Conservation (phyloP, 2,329 filamentous ascomycete species). For the Colletotrichum lentis region DNA sequence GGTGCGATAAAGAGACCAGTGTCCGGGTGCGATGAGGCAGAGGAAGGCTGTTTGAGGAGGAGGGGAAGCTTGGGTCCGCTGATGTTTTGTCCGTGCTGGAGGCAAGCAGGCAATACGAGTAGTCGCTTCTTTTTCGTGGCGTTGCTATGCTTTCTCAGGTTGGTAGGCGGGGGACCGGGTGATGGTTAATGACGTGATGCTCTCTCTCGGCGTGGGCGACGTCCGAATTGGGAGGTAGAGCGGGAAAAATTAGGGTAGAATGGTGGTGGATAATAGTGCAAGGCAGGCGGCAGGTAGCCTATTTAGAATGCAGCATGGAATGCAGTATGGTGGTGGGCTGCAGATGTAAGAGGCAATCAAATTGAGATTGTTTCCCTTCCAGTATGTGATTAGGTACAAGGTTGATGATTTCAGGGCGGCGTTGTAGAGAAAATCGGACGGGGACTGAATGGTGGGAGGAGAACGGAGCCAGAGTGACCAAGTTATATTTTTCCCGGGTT, state of each 20-base stretch:
- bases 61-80: background rate
- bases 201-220: background rate
- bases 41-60: background rate
- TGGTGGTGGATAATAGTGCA: background rate
- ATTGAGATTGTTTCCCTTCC: background rate
- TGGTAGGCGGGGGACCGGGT: background rate
- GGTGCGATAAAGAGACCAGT: background rate
- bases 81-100: background rate
- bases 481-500: conserved; percentile 29
- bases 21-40: background rate
- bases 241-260: background rate
- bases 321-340: background rate
- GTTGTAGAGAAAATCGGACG: conserved; percentile 7
- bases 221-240: background rate
- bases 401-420: background rate
- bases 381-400: conserved; percentile 3
- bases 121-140: background rate
- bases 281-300: background rate
- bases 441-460: background rate
- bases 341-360: background rate
- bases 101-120: background rate
- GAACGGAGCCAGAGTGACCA: conserved; percentile 17
- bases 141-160: conserved; percentile 3
- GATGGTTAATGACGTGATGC: conserved; percentile 19
- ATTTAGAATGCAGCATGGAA: background rate